phyloP scores from a whole-genome alignment of 306 rosid genomes.

The Fragaria vesca region DNA sequence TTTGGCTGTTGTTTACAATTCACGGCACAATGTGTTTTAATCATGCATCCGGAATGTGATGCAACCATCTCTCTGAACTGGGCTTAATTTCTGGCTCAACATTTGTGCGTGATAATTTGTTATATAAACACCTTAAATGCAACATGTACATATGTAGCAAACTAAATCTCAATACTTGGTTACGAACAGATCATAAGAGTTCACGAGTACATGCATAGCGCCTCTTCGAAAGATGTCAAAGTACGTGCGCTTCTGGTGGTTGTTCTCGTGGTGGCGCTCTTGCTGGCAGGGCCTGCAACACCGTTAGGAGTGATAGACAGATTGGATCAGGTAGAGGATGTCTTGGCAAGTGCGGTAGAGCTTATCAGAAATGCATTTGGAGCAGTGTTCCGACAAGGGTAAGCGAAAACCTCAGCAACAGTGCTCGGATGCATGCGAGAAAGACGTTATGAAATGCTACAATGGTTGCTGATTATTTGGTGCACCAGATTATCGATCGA shows the following conservation, averaged over 20 bases:
- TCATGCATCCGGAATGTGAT: slow-evolving; percentile 11
- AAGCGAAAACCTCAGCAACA: too few relatives aligned
- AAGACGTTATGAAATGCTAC: too few relatives aligned
- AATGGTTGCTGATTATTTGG: too few relatives aligned
- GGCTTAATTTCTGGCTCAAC: neutral
- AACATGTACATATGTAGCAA: too few relatives aligned
- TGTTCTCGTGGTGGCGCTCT: neutral
- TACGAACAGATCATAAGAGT: neutral
- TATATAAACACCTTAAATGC: neutral
- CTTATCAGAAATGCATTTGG: too few relatives aligned
- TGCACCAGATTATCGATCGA: too few relatives aligned
- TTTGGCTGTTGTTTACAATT: neutral
- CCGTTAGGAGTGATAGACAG: too few relatives aligned
- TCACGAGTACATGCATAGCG: neutral
- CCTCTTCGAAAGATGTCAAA: neutral
- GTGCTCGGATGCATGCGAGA: too few relatives aligned
- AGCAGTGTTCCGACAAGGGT: too few relatives aligned
- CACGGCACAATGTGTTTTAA: neutral
- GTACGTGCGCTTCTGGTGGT: neutral
- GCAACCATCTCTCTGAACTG: neutral
- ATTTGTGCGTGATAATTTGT: neutral
- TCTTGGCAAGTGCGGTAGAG: too few relatives aligned
- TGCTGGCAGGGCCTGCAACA: neutral
- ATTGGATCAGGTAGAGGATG: too few relatives aligned
- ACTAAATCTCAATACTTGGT: neutral